A percentile compares a stretch with the other conserved stretches of the same genome.
Conservation (phyloP, 257 asterid genomes). For the Rubia yunnanensis region DNA sequence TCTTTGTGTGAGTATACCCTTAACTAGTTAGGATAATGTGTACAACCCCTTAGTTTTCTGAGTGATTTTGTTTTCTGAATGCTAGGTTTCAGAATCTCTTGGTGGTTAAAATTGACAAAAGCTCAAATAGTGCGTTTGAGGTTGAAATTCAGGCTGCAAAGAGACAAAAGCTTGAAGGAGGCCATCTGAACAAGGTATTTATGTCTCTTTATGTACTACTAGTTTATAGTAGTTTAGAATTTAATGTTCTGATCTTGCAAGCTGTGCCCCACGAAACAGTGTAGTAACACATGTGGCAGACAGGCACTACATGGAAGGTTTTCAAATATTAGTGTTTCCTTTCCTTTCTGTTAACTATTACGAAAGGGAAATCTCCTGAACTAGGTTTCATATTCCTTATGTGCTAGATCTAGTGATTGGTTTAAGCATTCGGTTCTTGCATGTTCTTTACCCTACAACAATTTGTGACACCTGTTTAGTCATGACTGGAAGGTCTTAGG, state of each 20-base stretch:
- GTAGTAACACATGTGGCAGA: no score
- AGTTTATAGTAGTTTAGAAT: not conserved
- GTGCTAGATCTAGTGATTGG: conserved; percentile 2
- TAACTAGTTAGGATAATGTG: not conserved
- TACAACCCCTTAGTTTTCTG: not conserved
- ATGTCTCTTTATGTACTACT: not conserved
- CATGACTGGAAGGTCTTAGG: not conserved
- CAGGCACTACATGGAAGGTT: not conserved
- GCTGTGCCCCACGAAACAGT: not conserved
- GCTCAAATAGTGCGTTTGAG: conserved; percentile 25
- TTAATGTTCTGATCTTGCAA: not conserved
- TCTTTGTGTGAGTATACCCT: not conserved
- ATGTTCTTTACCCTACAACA: not conserved
- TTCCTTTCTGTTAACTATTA: no score
- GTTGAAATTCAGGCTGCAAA: conserved; percentile 86
- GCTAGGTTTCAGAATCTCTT: conserved; percentile 39
- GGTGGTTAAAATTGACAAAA: conserved; percentile 41
- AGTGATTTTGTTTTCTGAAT: conserved; percentile 14
- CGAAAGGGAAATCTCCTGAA: no score
- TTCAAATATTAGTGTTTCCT: not conserved
- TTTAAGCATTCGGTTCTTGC: not conserved
- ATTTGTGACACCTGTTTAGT: not conserved
- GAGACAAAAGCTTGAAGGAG: conserved; percentile 95
- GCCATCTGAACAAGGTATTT: conserved; percentile 67
- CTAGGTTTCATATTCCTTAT: no score